phyloP scores from a whole-genome alignment of 331 rosid species.

The Quercus phellos region DNA sequence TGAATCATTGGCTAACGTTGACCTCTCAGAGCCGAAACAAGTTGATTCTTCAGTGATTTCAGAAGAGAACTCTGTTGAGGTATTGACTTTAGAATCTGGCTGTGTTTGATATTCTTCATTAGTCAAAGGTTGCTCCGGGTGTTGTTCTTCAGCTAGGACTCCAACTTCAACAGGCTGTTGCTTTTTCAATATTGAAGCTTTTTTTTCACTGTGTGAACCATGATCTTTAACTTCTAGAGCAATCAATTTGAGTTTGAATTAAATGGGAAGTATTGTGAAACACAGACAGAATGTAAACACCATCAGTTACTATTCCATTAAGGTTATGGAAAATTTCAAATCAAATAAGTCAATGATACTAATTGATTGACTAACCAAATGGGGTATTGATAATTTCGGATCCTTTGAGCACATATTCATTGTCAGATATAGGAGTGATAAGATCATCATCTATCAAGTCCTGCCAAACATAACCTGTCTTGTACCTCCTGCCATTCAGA shows the following conservation, averaged over 20 bases:
- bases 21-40: slow-evolving; percentile 42
- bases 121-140: slow-evolving; percentile 3
- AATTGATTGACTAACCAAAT: slow-evolving; percentile 23
- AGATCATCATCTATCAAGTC: slow-evolving; percentile 84
- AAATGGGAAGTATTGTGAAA: background rate
- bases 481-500: slow-evolving; percentile 71
- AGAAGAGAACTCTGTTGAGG: slow-evolving; percentile 33
- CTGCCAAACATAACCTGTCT: slow-evolving; percentile 86
- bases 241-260: background rate
- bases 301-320: background rate
- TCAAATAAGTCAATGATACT: background rate
- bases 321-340: slow-evolving; percentile 15
- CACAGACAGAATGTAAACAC: background rate
- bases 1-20: slow-evolving; percentile 42
- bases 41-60: slow-evolving; percentile 51
- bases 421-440: slow-evolving; percentile 82
- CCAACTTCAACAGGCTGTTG: slow-evolving; percentile 16
- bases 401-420: slow-evolving; percentile 89
- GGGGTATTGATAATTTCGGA: slow-evolving; percentile 53
- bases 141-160: slow-evolving; percentile 12
- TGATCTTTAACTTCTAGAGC: slow-evolving; percentile 28
- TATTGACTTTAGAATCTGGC: slow-evolving; percentile 20
- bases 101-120: slow-evolving; percentile 14
- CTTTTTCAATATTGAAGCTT: slow-evolving; percentile 14
- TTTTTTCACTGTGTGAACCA: slow-evolving; percentile 25